Evolutionary conservation across 495 filamentous ascomycete genomes (phyloP), one percentile per base, ranked within the genome.

Genomic region (Astrothelium subdiscretum): DNA sequence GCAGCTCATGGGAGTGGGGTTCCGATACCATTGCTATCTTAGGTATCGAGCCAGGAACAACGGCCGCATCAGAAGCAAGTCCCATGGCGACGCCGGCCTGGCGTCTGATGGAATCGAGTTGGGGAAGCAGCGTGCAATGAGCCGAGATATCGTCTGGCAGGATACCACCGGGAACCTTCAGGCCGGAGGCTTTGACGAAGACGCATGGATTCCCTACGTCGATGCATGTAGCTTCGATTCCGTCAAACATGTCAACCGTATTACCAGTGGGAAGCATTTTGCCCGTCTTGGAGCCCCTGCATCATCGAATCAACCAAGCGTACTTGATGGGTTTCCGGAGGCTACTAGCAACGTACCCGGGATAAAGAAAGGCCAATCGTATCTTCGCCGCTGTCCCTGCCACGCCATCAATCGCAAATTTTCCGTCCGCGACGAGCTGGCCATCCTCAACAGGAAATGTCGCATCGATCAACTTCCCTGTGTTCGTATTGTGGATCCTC

Each of bases 201-300:
- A 87, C 79, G 35, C 83, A 82, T 0, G 87, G 87, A 63, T 89
- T 89, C 0, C 79, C 81, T 2, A 81, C 84, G 62, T 91, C 88
- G 31, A 89, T 78, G 42, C 77, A 79, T 10, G 75, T 82, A 1
- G 80, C 83, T n/a, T 74, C 67, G 0, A 83, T 70, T 1, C 81
- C 79, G 5, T 76, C 71, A 35, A 90, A 74, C 0, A 35, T 67
- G 64, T 91, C 83, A 6, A 78, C 68, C 1, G 72, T 70, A 38
- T 79, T 79, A 0, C 85, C 84, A 0, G 87, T 90, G 2, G 87
- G 87, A 22, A 90, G 68, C 31, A 85, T 66, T 42, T 77, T 77
- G 1, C 87, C 86, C 1, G 87, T 90, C 66, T 81, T 85, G 2
- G 85, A 82, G 0, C 87, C 88, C 35, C 35, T 38, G 35, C 15